Evolutionary conservation across 1,139 yeast genomes (phyloP).

Genomic region (Pichia sp.): DNA sequence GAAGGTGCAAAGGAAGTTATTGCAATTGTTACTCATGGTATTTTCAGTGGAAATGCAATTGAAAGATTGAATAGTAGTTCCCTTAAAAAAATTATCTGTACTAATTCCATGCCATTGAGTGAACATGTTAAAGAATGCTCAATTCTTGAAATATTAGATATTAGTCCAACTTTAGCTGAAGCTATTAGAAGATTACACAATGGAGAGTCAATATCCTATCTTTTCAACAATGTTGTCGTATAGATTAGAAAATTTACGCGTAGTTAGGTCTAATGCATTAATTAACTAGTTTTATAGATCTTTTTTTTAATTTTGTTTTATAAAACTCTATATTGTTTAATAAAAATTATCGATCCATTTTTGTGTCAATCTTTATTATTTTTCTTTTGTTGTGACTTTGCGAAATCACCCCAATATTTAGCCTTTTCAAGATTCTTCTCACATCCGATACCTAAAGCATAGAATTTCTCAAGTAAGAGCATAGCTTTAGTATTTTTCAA

Average conservation of each 20-base stretch:
- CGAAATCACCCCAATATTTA: constrained; percentile 56
- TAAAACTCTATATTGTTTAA: neutral
- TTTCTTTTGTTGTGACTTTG: constrained; percentile 2
- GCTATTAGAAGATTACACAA: constrained; percentile 76
- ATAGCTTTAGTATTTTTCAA: constrained; percentile 67
- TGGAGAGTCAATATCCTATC: constrained; percentile 74
- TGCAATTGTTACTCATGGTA: constrained; percentile 76
- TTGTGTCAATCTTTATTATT: neutral
- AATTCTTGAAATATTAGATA: constrained; percentile 60
- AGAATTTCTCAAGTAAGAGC: constrained; percentile 76
- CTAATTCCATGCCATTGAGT: constrained; percentile 67
- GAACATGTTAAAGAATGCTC: constrained; percentile 42
- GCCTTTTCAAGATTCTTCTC: constrained; percentile 51
- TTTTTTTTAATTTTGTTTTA: neutral
- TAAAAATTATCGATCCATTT: neutral
- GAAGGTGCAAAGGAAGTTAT: constrained; percentile 68
- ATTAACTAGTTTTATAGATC: neutral
- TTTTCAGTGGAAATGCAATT: constrained; percentile 65
- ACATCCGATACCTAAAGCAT: constrained; percentile 86
- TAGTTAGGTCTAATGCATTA: neutral
- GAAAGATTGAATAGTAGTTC: constrained; percentile 48
- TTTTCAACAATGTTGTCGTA: constrained; percentile 44
- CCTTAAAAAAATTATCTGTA: constrained; percentile 58
- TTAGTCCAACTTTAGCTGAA: constrained; percentile 69
- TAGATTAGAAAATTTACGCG: constrained; percentile 2